phyloP scores from a whole-genome alignment of 2,329 filamentous ascomycete species.

The Zymoseptoria passerinii region DNA sequence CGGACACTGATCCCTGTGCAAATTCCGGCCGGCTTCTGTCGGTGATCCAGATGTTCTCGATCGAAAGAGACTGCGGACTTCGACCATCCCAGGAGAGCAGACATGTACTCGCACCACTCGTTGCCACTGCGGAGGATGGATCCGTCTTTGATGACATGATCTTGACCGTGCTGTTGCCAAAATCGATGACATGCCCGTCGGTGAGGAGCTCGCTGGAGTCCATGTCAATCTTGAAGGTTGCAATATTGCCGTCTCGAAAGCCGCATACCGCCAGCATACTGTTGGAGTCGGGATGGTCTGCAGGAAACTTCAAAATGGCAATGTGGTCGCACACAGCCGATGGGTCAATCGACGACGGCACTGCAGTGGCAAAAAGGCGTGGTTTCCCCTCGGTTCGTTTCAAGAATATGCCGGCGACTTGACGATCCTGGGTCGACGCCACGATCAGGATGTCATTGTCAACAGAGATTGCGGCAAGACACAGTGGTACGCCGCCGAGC shows the following conservation, averaged over 20 bases:
- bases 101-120: conserved; percentile 20
- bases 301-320: conserved; percentile 10
- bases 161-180: conserved; percentile 24
- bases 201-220: conserved; percentile 2
- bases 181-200: conserved; percentile 6
- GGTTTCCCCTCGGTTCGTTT: neutral
- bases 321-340: conserved; percentile 20
- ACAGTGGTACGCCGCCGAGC: conserved; percentile 8
- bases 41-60: conserved; percentile 24
- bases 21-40: conserved; percentile 23
- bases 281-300: neutral
- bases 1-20: conserved; percentile 18
- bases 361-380: conserved; percentile 1
- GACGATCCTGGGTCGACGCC: conserved; percentile 9
- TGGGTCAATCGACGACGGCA: conserved; percentile 2
- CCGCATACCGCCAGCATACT: conserved; percentile 21
- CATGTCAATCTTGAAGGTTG: conserved; percentile 10
- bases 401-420: conserved; percentile 6
- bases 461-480: conserved; percentile 8
- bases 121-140: conserved; percentile 15
- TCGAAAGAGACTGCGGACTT: conserved; percentile 3
- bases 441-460: conserved; percentile 6
- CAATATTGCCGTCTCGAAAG: conserved; percentile 24
- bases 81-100: conserved; percentile 19
- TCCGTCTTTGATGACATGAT: conserved; percentile 10